phyloP scores from a whole-genome alignment of 2,329 filamentous ascomycete genomes.

The Venturia oleaginea region DNA sequence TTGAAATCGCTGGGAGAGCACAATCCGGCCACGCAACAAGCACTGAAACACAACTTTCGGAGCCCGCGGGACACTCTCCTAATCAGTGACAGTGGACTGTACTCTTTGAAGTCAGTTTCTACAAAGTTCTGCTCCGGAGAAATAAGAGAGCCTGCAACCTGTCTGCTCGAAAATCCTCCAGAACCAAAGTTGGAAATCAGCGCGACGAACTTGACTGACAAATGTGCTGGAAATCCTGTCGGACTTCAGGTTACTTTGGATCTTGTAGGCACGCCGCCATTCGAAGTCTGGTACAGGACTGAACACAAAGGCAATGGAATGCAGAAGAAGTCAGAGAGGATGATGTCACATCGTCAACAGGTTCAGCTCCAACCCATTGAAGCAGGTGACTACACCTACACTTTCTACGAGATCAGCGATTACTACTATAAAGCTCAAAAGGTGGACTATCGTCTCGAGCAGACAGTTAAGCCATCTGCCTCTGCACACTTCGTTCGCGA shows the following conservation, averaged over 20 bases:
- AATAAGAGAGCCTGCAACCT: conserved; percentile 88
- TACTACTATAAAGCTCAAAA: conserved; percentile 63
- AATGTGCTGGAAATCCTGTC: conserved; percentile 88
- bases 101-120: conserved; percentile 70
- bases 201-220: conserved; percentile 79
- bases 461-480: conserved; percentile 88
- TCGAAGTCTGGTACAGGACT: conserved; percentile 72
- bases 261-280: conserved; percentile 85
- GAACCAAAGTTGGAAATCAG: conserved; percentile 69
- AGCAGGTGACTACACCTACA: conserved; percentile 80
- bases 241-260: conserved; percentile 84
- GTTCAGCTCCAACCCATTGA: conserved; percentile 72
- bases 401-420: conserved; percentile 74
- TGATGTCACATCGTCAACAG: conserved; percentile 58
- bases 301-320: conserved; percentile 39
- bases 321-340: conserved; percentile 36
- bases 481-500: conserved; percentile 60
- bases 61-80: conserved; percentile 47
- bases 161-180: conserved; percentile 80
- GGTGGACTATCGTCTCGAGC: conserved; percentile 53
- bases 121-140: conserved; percentile 80
- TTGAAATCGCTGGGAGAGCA: conserved; percentile 63
- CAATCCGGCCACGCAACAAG: conserved; percentile 43
- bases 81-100: conserved; percentile 73
- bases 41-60: background rate